A percentile compares a stretch with the other conserved stretches of the same genome.
These are phyloP conservation scores for Hyphopichia fennica DNA, from an alignment of 1,139 yeast genomes.

Conservation along the genomic window DNA sequence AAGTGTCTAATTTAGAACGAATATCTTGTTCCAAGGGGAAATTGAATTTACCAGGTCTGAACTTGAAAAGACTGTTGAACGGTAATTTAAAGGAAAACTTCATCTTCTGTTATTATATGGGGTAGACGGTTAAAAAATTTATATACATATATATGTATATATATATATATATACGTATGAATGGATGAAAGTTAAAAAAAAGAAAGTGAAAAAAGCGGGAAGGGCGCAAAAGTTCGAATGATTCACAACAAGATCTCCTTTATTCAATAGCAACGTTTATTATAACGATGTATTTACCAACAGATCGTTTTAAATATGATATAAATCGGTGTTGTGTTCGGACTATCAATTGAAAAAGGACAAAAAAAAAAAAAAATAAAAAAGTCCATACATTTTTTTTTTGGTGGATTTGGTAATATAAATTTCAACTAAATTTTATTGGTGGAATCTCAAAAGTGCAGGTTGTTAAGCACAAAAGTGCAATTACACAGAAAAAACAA, in stretches of 20 bases:
- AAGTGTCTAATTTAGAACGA: conserved; percentile 42
- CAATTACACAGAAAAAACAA: background rate
- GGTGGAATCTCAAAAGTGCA: conserved; percentile 2
- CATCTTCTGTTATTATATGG: conserved; percentile 19
- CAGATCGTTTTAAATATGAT: too few relatives aligned
- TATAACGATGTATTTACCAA: too few relatives aligned
- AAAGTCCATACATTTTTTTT: background rate
- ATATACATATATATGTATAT: too few relatives aligned
- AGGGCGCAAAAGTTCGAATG: too few relatives aligned
- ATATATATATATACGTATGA: too few relatives aligned
- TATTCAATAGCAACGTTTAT: background rate
- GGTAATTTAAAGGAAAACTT: conserved; percentile 47
- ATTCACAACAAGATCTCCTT: background rate
- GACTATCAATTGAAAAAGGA: background rate
- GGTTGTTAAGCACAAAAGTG: background rate
- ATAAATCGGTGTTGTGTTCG: background rate
- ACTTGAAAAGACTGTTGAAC: conserved; percentile 38
- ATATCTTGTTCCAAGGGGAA: conserved; percentile 44
- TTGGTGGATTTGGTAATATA: background rate
- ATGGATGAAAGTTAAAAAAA: too few relatives aligned
- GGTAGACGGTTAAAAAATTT: too few relatives aligned
- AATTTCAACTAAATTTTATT: conserved; percentile 3
- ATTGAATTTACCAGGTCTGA: conserved; percentile 41
- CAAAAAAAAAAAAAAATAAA: too few relatives aligned
- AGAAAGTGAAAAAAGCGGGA: too few relatives aligned